phyloP scores from a whole-genome alignment of 2,329 filamentous ascomycete species.

The Fusarium xylarioides region DNA sequence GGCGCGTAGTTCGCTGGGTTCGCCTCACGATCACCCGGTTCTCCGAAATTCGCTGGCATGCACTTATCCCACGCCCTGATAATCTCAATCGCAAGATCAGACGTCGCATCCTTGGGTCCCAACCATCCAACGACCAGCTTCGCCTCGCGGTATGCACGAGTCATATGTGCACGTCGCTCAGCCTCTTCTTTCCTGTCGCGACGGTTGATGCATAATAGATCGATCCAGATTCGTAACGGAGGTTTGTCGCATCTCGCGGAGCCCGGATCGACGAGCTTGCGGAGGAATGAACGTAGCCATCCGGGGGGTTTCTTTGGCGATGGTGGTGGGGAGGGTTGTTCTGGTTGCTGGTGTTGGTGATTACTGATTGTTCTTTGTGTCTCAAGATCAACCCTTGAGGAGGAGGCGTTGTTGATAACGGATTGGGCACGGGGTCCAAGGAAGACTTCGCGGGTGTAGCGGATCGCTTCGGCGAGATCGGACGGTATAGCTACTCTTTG shows the following conservation, averaged over 20 bases:
- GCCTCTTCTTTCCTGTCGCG: slow-evolving; percentile 25
- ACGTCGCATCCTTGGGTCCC: slow-evolving; percentile 30
- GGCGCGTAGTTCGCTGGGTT: slow-evolving; percentile 36
- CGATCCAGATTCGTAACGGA: slow-evolving; percentile 35
- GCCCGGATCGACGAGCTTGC: slow-evolving; percentile 17
- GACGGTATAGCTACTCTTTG: slow-evolving; percentile 23
- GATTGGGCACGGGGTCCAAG: slow-evolving; percentile 17
- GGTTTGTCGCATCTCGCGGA: not conserved
- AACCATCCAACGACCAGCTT: slow-evolving; percentile 38
- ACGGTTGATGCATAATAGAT: slow-evolving; percentile 35
- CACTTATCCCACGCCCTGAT: slow-evolving; percentile 37
- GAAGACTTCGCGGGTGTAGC: slow-evolving; percentile 37
- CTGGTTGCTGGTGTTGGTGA: not conserved
- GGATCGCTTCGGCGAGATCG: slow-evolving; percentile 31
- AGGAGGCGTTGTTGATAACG: slow-evolving; percentile 3
- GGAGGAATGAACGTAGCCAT: slow-evolving; percentile 35
- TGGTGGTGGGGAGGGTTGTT: slow-evolving; percentile 10
- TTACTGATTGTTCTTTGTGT: not conserved
- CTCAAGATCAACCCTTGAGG: slow-evolving; percentile 24
- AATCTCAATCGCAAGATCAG: slow-evolving; percentile 36
- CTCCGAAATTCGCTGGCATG: slow-evolving; percentile 34
- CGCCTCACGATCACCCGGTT: slow-evolving; percentile 34
- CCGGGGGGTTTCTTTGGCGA: slow-evolving; percentile 32
- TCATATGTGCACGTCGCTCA: slow-evolving; percentile 32
- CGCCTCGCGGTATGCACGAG: slow-evolving; percentile 31